Base-by-base conservation (phyloP, 139 green algal genomes). In the Tetradesmus lagerheimii region DNA sequence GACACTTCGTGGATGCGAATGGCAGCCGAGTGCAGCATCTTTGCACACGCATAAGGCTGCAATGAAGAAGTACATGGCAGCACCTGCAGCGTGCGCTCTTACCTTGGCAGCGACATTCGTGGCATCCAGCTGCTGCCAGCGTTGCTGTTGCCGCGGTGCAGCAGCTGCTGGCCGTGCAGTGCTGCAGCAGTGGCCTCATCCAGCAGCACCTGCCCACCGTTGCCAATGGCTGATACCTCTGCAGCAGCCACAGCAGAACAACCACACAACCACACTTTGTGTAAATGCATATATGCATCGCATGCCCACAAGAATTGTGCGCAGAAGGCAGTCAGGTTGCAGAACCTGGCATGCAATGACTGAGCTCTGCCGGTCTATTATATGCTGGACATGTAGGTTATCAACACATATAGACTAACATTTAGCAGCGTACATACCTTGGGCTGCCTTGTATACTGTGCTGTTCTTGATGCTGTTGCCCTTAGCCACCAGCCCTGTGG, bases 401-500 rank as follows among this genome's bases (percentile, higher is more conserved):
- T 20, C 5, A 23, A 11, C 1, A 14, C 47, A 62, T 62, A 2
- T 62, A n/a, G n/a, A n/a, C n/a, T n/a, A n/a, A 14, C 47, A 62
- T 62, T 11, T 14, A 62, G 47, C 57, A 31, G 23, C 15, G 57
- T 9, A 2, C 57, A 20, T 23, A 91, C 87, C 87, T 86, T 91
- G 80, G 15, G 80, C 88, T 31, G 25, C 71, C 29, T 88, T 47
- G 45, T 83, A 91, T 5, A 91, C 41, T 9, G 6, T 2, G 29
- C 27, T 64, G 39, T 29, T 88, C 88, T 88, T 91, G 23, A 91
- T 34, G 23, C 64, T 71, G 8, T 76, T 34, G 25, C 88, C 88
- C 34, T 38, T 45, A 37, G 86, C 41, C 43, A 94, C 88, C 45
- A 80, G 1, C 6, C 91, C 93, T 11, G 90, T 94, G 27, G 90